Percentiles rank a stretch among this genome's conserved stretches.
Evolutionary conservation across 306 rosid genomes (phyloP).

Genomic region (Casuarina glauca): DNA sequence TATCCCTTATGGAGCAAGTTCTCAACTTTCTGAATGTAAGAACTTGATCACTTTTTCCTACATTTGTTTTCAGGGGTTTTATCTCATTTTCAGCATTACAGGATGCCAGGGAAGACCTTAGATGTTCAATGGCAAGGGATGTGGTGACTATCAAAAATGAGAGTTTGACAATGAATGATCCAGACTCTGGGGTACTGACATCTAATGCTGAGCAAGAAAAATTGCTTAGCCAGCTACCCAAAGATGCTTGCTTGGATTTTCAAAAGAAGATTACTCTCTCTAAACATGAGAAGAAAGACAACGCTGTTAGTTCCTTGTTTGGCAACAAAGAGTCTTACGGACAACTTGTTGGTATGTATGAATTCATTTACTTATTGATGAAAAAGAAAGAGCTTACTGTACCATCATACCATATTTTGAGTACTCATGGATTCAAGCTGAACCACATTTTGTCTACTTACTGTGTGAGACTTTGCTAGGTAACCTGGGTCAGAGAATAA

Average conservation of each 20-base stretch:
- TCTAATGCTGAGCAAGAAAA: slow-evolving; percentile 44
- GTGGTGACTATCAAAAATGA: slow-evolving; percentile 71
- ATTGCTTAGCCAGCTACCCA: slow-evolving; percentile 16
- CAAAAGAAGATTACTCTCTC: slow-evolving; percentile 83
- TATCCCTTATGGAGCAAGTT: slow-evolving; percentile 84
- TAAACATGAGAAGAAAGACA: slow-evolving; percentile 58
- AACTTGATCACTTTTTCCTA: slow-evolving; percentile 23
- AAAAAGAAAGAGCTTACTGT: neutral
- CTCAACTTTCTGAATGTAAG: slow-evolving; percentile 82
- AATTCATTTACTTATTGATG: slow-evolving; percentile 8
- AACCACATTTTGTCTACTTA: neutral
- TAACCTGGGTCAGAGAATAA: neutral
- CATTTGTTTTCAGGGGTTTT: slow-evolving; percentile 19
- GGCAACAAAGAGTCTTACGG: slow-evolving; percentile 56
- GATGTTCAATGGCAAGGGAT: slow-evolving; percentile 88
- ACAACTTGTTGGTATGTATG: slow-evolving; percentile 60
- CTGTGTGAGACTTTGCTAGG: neutral
- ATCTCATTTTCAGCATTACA: slow-evolving; percentile 26
- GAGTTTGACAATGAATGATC: slow-evolving; percentile 56
- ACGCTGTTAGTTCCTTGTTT: slow-evolving; percentile 34
- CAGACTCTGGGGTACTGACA: slow-evolving; percentile 21
- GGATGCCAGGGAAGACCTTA: slow-evolving; percentile 87
- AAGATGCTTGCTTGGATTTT: slow-evolving; percentile 69
- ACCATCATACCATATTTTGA: neutral
- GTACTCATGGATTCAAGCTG: neutral